Conservation (phyloP, 805 yeast genomes). For the Diddensiella transvaalensis region DNA sequence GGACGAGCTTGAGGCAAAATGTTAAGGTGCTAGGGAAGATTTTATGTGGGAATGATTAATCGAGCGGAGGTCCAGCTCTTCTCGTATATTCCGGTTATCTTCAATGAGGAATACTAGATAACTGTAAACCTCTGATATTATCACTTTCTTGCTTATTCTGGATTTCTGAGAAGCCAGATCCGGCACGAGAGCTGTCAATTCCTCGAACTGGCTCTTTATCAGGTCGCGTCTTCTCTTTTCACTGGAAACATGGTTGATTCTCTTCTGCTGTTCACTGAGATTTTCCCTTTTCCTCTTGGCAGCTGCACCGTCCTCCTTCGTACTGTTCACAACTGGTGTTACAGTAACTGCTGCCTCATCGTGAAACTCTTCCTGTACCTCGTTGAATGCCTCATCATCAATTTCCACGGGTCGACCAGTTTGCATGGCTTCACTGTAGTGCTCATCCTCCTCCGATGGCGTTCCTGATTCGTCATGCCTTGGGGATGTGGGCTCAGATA, state of each 20-base stretch:
- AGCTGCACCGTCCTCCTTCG: neutral
- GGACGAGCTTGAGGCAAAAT: constrained; percentile 8
- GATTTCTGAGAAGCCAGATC: constrained; percentile 16
- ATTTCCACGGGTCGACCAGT: neutral
- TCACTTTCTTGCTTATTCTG: constrained; percentile 27
- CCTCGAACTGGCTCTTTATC: constrained; percentile 37
- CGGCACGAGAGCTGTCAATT: constrained; percentile 37
- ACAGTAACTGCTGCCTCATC: constrained; percentile 33
- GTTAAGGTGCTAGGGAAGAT: neutral
- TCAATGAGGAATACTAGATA: constrained; percentile 25
- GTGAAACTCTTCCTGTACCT: neutral
- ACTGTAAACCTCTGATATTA: constrained; percentile 27
- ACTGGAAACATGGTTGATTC: constrained; percentile 38
- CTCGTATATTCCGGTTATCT: constrained; percentile 28
- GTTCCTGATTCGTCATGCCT: neutral
- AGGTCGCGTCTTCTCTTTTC: constrained; percentile 40
- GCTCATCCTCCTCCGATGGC: neutral
- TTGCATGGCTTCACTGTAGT: neutral
- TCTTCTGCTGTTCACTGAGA: constrained; percentile 35
- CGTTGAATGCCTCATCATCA: neutral
- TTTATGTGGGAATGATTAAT: neutral
- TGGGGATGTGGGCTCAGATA: neutral
- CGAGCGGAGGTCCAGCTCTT: constrained; percentile 11
- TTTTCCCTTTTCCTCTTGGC: constrained; percentile 22
- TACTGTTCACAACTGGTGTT: constrained; percentile 5